Conservation (phyloP, 345 rosid genomes). For the Kandelia obovata region DNA sequence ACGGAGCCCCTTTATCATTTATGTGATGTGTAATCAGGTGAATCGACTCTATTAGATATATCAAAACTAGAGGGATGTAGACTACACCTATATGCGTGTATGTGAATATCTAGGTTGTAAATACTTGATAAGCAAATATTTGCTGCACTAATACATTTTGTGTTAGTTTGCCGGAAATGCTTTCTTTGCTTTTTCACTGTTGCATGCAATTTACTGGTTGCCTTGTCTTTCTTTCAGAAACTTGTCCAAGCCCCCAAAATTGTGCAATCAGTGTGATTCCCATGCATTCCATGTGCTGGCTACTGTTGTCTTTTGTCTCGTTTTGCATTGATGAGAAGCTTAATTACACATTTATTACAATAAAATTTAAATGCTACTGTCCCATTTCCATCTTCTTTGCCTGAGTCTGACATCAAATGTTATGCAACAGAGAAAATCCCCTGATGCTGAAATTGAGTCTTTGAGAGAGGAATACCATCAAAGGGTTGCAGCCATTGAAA, state of each 20-base stretch:
- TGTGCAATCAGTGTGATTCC: no score
- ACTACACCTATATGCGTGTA: no score
- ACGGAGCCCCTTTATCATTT: no score
- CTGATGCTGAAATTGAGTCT: conserved; percentile 90
- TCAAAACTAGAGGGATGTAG: no score
- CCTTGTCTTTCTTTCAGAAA: background rate
- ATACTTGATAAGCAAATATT: no score
- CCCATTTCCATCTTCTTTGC: background rate
- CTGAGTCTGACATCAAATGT: conserved; percentile 13
- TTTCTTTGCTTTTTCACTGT: background rate
- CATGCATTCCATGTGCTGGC: background rate
- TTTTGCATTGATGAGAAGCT: conserved; percentile 1
- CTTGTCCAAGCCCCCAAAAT: background rate
- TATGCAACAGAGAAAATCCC: conserved; percentile 74
- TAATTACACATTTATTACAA: background rate
- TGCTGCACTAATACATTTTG: no score
- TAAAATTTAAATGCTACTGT: background rate
- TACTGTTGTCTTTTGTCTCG: background rate
- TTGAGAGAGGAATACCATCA: conserved; percentile 98
- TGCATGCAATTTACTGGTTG: background rate
- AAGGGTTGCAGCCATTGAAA: conserved; percentile 90
- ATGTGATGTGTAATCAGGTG: no score
- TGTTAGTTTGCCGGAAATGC: background rate
- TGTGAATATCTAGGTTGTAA: no score
- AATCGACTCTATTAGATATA: background rate